Base-by-base conservation (phyloP, 1,284 basidiomycete species). In the Tremellales sp. region DNA sequence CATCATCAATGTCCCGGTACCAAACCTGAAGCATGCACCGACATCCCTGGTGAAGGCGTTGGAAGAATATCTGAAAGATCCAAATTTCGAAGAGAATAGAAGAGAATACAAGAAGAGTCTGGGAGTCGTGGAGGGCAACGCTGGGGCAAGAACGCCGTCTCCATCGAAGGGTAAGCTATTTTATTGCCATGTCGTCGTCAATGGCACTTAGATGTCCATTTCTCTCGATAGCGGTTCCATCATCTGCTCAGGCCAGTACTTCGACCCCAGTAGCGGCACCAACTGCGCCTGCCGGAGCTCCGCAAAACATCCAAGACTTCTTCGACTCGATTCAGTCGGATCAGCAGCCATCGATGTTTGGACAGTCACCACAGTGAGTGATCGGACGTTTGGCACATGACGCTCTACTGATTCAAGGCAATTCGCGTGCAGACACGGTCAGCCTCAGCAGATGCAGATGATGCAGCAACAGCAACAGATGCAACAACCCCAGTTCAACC, bases 41-140 rank as follows among this genome's bases (percentile, higher is more conserved):
- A 85, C 97, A 18, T 92, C 88, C 3, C 78, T 99, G 13, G 93
- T 89, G 7, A 85, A 86, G 33, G 85, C 94, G 14, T 79, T 99
- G 22, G 87, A 98, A 66, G 95, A 98, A 68, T 99, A 98, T 66
- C 77, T 97, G 34, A 84, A 89, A 51, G 92, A 97, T 71, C 87
- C 92, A 14, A 91, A 92, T 69, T 98, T 97, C 68, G 94, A 97
- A 71, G 81, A 90, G 69, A 97, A 95, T 66, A 77, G 94, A 45
- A 75, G 86, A 16, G 93, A 97, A 64, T 97, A 98, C 75, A 90
- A 82, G 72, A 78, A 84, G 33, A 91, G 84, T 68, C 90, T 89
- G 70, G 80, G 80, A n/a, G 77, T 83, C 5, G 81, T 82, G 0
- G 87, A 91, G 51, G 78, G 77, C 3, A 60, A 54, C 34, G 25